A percentile compares a stretch with the other conserved stretches of the same genome.
phyloP scores from a whole-genome alignment of 2,329 filamentous ascomycete genomes.

The Aureobasidium musti region DNA sequence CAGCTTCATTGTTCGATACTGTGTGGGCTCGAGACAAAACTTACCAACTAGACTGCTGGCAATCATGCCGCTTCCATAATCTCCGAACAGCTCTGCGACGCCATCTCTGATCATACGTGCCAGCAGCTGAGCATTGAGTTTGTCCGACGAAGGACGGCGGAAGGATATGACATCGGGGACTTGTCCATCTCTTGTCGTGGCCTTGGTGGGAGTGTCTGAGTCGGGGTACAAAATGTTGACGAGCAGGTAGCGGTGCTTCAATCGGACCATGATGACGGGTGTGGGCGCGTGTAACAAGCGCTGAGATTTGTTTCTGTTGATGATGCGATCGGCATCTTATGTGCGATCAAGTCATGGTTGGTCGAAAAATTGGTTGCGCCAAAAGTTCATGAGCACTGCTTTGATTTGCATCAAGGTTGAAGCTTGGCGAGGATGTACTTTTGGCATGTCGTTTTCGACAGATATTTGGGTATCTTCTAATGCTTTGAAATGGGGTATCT shows the following conservation, averaged over 20 bases:
- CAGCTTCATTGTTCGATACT: not conserved
- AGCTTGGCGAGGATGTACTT: conserved; percentile 10
- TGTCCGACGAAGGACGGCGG: conserved; percentile 74
- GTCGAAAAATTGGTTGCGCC: not conserved
- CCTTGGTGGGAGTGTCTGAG: conserved; percentile 36
- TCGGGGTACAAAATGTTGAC: conserved; percentile 86
- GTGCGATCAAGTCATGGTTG: conserved; percentile 16
- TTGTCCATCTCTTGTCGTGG: conserved; percentile 40
- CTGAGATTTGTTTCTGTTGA: not conserved
- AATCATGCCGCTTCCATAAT: conserved; percentile 79
- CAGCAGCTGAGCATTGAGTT: conserved; percentile 66
- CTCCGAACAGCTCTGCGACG: conserved; percentile 75
- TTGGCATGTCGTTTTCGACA: not conserved
- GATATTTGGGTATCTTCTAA: not conserved
- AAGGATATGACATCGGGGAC: conserved; percentile 68
- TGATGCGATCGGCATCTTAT: conserved; percentile 9
- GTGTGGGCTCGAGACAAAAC: conserved; percentile 29
- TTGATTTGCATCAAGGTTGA: not conserved
- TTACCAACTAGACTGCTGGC: conserved; percentile 68
- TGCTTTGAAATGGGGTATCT: conserved; percentile 17
- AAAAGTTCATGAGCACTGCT: not conserved
- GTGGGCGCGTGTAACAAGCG: conserved; percentile 11
- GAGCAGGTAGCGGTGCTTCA: conserved; percentile 96
- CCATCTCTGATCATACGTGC: conserved; percentile 69
- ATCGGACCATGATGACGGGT: conserved; percentile 72